A percentile compares a stretch with the other conserved stretches of the same genome.
phyloP scores from a whole-genome alignment of 202 grass and related monocot genomes.

The Musa balbisiana region DNA sequence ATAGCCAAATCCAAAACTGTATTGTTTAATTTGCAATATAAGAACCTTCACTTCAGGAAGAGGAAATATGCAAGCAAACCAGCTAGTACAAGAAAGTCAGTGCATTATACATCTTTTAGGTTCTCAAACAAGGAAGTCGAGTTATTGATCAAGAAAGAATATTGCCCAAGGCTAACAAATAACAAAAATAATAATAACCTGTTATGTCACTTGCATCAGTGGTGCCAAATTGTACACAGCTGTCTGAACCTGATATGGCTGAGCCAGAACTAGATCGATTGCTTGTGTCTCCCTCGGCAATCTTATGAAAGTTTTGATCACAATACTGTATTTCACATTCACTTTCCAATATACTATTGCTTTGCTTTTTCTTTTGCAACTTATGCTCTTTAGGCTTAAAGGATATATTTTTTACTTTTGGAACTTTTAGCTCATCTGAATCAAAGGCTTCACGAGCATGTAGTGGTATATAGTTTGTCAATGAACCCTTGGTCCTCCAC shows the following conservation, averaged over 20 bases:
- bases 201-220: slow-evolving; percentile 61
- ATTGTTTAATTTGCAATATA: no score
- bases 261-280: slow-evolving; percentile 82
- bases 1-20: no score
- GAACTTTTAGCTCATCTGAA: slow-evolving; percentile 19
- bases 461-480: slow-evolving; percentile 34
- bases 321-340: slow-evolving; percentile 1
- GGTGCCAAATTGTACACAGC: slow-evolving; percentile 55
- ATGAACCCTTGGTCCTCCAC: slow-evolving; percentile 43
- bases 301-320: slow-evolving; percentile 47
- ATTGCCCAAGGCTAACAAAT: no score
- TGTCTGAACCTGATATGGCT: slow-evolving; percentile 78
- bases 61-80: no score
- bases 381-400: slow-evolving; percentile 23
- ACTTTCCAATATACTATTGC: background rate
- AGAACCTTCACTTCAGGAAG: no score
- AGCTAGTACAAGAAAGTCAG: no score
- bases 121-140: no score
- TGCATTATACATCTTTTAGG: no score
- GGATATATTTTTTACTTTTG: slow-evolving; percentile 28
- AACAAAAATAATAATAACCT: slow-evolving; percentile 23
- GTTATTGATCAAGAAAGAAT: no score
- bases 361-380: slow-evolving; percentile 25
- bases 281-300: slow-evolving; percentile 45
- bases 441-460: slow-evolving; percentile 25